phyloP scores from a whole-genome alignment of 768 basidiomycete species.

The Wakefieldia striispora region DNA sequence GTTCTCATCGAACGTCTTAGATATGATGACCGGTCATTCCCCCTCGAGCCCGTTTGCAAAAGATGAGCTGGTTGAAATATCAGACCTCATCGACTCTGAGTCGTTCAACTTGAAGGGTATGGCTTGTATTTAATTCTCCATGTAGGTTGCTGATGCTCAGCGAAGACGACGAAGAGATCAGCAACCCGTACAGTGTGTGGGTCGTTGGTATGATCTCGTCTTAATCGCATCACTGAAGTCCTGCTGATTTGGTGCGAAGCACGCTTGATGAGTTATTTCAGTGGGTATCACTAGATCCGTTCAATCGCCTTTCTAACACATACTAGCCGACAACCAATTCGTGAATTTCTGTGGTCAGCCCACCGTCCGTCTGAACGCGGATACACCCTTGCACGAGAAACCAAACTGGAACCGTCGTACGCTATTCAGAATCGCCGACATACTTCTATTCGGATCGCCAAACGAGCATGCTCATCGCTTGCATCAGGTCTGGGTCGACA shows the following conservation, averaged over 20 bases:
- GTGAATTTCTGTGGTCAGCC: conserved; percentile 12
- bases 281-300: neutral
- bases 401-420: conserved; percentile 1
- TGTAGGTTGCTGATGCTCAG: neutral
- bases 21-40: conserved; percentile 16
- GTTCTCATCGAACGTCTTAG: neutral
- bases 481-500: conserved; percentile 4
- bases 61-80: conserved; percentile 12
- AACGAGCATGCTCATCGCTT: conserved; percentile 11
- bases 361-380: conserved; percentile 13
- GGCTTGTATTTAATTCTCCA: neutral
- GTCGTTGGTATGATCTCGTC: conserved; percentile 6
- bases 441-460: conserved; percentile 2
- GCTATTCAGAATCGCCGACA: neutral
- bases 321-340: conserved; percentile 14
- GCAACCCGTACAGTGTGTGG: conserved; percentile 7
- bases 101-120: conserved; percentile 13
- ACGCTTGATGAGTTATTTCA: conserved; percentile 11
- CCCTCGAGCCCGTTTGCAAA: conserved; percentile 16
- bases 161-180: neutral
- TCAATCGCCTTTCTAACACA: neutral
- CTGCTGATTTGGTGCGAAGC: conserved; percentile 5
- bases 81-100: conserved; percentile 17
- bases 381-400: conserved; percentile 4
- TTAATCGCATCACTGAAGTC: neutral